Conservation (phyloP, 1,139 yeast genomes). For the Pichia sp. region DNA sequence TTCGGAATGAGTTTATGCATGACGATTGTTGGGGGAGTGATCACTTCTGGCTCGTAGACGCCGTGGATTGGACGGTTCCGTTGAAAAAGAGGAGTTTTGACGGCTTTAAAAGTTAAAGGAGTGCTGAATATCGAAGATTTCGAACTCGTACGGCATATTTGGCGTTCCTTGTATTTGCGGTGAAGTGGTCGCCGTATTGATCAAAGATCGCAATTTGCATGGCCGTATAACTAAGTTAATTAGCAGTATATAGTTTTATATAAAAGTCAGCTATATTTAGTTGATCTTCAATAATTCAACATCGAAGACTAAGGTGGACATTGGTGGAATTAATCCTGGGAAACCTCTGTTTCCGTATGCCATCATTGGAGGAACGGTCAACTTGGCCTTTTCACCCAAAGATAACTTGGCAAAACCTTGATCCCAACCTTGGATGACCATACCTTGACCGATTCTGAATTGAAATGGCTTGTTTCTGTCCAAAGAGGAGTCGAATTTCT, state of each 20-base stretch:
- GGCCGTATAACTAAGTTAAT: too few relatives aligned
- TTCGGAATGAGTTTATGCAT: background rate
- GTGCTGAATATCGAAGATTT: too few relatives aligned
- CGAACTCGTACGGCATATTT: too few relatives aligned
- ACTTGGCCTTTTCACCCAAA: constrained; percentile 83
- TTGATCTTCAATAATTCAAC: constrained; percentile 84
- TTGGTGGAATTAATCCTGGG: constrained; percentile 95
- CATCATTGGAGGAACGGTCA: constrained; percentile 87
- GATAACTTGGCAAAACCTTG: constrained; percentile 86
- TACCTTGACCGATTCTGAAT: constrained; percentile 90
- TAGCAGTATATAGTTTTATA: too few relatives aligned
- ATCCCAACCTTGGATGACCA: constrained; percentile 96
- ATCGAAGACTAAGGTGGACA: constrained; percentile 87
- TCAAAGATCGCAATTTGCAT: too few relatives aligned
- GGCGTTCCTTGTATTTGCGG: too few relatives aligned
- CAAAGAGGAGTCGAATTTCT: constrained; percentile 89
- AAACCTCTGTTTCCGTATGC: constrained; percentile 93
- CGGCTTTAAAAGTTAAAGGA: too few relatives aligned
- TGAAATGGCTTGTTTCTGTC: constrained; percentile 94
- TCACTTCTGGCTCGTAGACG: background rate
- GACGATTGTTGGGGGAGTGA: background rate
- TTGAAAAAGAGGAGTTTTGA: too few relatives aligned
- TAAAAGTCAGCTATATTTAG: constrained; percentile 21
- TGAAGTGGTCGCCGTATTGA: too few relatives aligned
- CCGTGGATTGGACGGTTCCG: background rate